Evolutionary conservation across 2,329 filamentous ascomycete species (phyloP).

Genomic region (Scopulariopsis brevicaulis): DNA sequence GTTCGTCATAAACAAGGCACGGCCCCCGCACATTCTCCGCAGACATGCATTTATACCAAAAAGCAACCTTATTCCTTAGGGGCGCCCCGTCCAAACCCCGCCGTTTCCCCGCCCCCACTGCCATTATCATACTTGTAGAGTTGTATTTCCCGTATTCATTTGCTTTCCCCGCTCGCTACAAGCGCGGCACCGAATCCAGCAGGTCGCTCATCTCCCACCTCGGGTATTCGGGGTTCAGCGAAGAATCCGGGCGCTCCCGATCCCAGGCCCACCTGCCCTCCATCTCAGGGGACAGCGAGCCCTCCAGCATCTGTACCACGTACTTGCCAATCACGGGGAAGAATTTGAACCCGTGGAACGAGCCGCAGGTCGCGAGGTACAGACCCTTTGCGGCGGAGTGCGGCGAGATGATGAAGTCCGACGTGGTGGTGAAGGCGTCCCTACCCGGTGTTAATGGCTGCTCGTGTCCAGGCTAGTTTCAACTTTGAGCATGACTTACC

Average conservation of each 20-base stretch:
- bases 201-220: slow-evolving; percentile 45
- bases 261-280: slow-evolving; percentile 45
- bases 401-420: slow-evolving; percentile 52
- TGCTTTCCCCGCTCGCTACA: slow-evolving; percentile 10
- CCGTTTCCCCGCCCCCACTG: neutral
- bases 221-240: slow-evolving; percentile 43
- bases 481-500: slow-evolving; percentile 28
- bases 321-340: slow-evolving; percentile 54
- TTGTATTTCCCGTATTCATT: slow-evolving; percentile 4
- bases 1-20: neutral
- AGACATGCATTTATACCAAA: neutral
- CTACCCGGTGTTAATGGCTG: slow-evolving; percentile 21
- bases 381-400: slow-evolving; percentile 38
- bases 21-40: neutral
- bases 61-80: neutral
- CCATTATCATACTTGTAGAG: slow-evolving; percentile 12
- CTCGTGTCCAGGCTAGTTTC: neutral
- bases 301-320: slow-evolving; percentile 42
- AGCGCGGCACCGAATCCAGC: slow-evolving; percentile 7
- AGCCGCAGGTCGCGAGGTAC: slow-evolving; percentile 52
- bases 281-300: slow-evolving; percentile 27
- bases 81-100: neutral
- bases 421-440: slow-evolving; percentile 52
- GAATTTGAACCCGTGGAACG: slow-evolving; percentile 60
- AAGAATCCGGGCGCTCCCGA: slow-evolving; percentile 40